phyloP scores from a whole-genome alignment of 768 basidiomycete genomes.

The Kwoniella bestiolae region DNA sequence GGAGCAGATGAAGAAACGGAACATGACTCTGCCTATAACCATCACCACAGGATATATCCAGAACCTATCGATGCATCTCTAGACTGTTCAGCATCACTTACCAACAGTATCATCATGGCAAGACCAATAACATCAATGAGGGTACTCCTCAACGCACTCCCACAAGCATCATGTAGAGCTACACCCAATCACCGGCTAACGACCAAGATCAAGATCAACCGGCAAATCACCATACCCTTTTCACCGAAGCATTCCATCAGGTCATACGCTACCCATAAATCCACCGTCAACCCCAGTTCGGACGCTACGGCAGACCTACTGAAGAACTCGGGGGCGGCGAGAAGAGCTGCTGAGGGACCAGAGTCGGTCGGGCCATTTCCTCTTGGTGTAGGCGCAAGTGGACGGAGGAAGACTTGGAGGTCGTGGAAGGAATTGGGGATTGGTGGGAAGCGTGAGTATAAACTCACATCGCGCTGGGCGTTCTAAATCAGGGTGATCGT shows the following conservation, averaged over 20 bases:
- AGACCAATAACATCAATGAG: conserved; percentile 1
- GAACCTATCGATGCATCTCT: too few relatives aligned
- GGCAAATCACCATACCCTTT: background rate
- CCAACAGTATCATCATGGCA: background rate
- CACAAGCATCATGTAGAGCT: background rate
- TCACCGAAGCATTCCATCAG: background rate
- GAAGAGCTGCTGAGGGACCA: conserved; percentile 19
- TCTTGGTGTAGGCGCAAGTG: conserved; percentile 53
- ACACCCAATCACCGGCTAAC: background rate
- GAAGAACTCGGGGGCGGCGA: conserved; percentile 18
- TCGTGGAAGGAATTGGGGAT: conserved; percentile 51
- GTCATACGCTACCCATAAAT: conserved; percentile 22
- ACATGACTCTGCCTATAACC: background rate
- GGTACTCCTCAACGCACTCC: background rate
- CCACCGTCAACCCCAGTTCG: background rate
- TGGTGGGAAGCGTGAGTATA: conserved; percentile 52
- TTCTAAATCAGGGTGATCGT: background rate
- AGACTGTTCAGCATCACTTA: too few relatives aligned
- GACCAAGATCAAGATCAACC: too few relatives aligned
- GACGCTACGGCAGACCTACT: conserved; percentile 29
- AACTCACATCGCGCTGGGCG: background rate
- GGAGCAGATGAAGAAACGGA: background rate
- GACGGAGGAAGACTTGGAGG: conserved; percentile 51
- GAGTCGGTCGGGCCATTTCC: conserved; percentile 53
- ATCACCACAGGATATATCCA: background rate